phyloP scores from a whole-genome alignment of 2,329 filamentous ascomycete genomes.

The Cordyceps farinosa region DNA sequence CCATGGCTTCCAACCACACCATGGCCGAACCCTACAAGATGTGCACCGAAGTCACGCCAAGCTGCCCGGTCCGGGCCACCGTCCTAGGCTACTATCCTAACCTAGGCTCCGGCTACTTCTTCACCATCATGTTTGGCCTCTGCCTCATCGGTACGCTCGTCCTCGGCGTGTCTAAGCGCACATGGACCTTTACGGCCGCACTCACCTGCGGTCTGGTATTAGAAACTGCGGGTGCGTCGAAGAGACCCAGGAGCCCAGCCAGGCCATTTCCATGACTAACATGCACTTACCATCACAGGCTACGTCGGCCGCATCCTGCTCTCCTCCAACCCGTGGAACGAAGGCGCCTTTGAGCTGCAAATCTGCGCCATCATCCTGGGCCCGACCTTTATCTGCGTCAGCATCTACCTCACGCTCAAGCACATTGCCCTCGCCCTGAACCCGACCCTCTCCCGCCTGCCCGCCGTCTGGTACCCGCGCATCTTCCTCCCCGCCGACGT shows the following conservation, averaged over 20 bases:
- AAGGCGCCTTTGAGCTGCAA: constrained; percentile 53
- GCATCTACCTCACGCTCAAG: constrained; percentile 62
- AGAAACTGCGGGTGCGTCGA: constrained; percentile 48
- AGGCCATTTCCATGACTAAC: no score
- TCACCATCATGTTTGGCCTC: constrained; percentile 47
- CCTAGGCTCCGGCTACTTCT: constrained; percentile 53
- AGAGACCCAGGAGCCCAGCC: no score
- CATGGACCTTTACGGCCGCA: constrained; percentile 52
- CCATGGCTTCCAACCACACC: constrained; percentile 12
- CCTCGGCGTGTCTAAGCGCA: constrained; percentile 47
- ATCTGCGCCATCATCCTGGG: constrained; percentile 57
- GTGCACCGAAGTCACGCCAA: constrained; percentile 34
- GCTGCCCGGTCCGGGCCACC: constrained; percentile 50
- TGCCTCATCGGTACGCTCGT: constrained; percentile 39
- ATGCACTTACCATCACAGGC: constrained; percentile 33
- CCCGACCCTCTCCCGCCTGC: constrained; percentile 48
- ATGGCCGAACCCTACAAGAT: constrained; percentile 23
- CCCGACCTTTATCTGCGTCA: constrained; percentile 59
- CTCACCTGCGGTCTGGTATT: constrained; percentile 47
- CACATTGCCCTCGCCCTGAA: constrained; percentile 51
- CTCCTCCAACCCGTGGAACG: constrained; percentile 52
- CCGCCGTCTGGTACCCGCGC: constrained; percentile 50
- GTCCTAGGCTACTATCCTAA: constrained; percentile 57
- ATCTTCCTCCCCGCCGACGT: constrained; percentile 59
- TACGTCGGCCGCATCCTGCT: constrained; percentile 52